Conservation (phyloP, 768 basidiomycete genomes). For the Mycena crocata region DNA sequence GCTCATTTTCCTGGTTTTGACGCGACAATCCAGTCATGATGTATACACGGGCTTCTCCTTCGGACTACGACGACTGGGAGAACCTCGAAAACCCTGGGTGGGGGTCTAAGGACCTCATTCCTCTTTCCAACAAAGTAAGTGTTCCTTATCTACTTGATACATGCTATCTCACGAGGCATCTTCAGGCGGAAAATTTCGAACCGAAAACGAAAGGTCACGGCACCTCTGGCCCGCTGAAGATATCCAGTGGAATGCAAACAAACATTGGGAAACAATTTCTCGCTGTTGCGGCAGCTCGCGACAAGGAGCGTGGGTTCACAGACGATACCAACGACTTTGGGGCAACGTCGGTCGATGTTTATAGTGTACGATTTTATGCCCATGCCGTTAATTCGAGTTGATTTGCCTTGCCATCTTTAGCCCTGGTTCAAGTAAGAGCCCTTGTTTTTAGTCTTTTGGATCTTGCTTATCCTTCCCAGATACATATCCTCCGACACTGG, state of each 20-base stretch:
- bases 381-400: neutral
- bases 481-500: conserved; percentile 66
- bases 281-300: conserved; percentile 56
- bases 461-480: conserved; percentile 45
- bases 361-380: conserved; percentile 54
- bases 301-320: conserved; percentile 56
- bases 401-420: conserved; percentile 42
- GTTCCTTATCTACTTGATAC: neutral
- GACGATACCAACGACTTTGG: conserved; percentile 63
- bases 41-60: conserved; percentile 69
- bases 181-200: conserved; percentile 56
- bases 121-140: conserved; percentile 67
- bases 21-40: conserved; percentile 51
- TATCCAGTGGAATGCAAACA: conserved; percentile 54
- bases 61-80: conserved; percentile 77
- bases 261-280: conserved; percentile 61
- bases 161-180: too few relatives aligned
- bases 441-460: neutral
- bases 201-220: conserved; percentile 54
- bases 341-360: conserved; percentile 51
- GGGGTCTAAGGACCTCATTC: conserved; percentile 68
- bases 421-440: conserved; percentile 63
- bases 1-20: neutral
- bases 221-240: conserved; percentile 59
- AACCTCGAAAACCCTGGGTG: conserved; percentile 66